Evolutionary conservation across 805 yeast species (phyloP).

Genomic region (Metschnikowia similis): DNA sequence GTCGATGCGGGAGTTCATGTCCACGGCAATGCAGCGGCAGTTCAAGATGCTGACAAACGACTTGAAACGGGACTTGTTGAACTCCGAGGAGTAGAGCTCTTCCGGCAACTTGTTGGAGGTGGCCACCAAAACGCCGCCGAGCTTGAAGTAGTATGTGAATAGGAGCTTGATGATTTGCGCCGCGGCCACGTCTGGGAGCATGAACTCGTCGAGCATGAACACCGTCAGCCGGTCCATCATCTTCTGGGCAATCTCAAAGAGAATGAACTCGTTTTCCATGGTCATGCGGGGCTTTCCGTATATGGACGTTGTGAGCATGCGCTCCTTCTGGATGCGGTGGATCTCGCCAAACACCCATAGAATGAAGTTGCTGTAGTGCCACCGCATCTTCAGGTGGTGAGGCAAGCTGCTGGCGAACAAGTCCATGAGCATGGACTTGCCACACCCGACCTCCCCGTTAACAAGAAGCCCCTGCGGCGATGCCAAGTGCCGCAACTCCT

Average conservation of each 20-base stretch:
- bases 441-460: slow-evolving; percentile 70
- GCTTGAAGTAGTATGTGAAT: slow-evolving; percentile 63
- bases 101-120: slow-evolving; percentile 72
- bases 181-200: slow-evolving; percentile 72
- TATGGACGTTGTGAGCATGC: slow-evolving; percentile 30
- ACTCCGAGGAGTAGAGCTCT: slow-evolving; percentile 63
- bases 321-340: slow-evolving; percentile 48
- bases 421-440: slow-evolving; percentile 71
- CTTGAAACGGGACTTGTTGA: slow-evolving; percentile 54
- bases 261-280: slow-evolving; percentile 57
- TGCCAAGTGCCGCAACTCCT: slow-evolving; percentile 47
- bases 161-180: slow-evolving; percentile 64
- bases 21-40: slow-evolving; percentile 55
- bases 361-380: slow-evolving; percentile 70
- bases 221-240: slow-evolving; percentile 57
- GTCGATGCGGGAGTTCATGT: slow-evolving; percentile 57
- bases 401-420: slow-evolving; percentile 66
- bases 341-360: slow-evolving; percentile 64
- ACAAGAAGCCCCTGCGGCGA: slow-evolving; percentile 63
- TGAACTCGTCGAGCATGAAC: slow-evolving; percentile 66
- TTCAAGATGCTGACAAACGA: slow-evolving; percentile 54
- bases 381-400: slow-evolving; percentile 56
- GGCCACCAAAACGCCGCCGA: slow-evolving; percentile 73
- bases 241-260: slow-evolving; percentile 63
- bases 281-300: slow-evolving; percentile 13